These are phyloP conservation scores for Pseudocercospora cruenta DNA, from an alignment of 2,329 filamentous ascomycete genomes.

Conservation along the genomic window DNA sequence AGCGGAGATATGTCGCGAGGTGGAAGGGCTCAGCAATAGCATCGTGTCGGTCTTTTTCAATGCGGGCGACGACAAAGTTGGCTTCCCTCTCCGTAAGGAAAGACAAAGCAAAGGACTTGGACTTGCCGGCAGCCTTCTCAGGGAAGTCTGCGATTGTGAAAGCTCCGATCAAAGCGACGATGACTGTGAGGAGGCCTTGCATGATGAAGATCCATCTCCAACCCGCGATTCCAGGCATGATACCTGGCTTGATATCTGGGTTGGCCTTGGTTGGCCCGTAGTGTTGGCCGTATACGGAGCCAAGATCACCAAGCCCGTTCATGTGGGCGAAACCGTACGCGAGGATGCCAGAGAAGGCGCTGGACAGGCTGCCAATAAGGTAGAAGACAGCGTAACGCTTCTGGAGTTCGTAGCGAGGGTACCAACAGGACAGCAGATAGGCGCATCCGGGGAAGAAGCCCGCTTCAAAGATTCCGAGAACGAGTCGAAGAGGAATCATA, in stretches of 20 bases:
- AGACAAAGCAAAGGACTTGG: conserved; percentile 37
- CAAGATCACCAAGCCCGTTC: conserved; percentile 52
- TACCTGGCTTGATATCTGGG: conserved; percentile 28
- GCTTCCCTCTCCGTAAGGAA: conserved; percentile 54
- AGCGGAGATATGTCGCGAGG: conserved; percentile 38
- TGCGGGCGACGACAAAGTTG: conserved; percentile 54
- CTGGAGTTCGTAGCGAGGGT: conserved; percentile 42
- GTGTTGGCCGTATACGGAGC: conserved; percentile 37
- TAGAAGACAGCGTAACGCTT: conserved; percentile 53
- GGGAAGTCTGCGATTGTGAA: conserved; percentile 51
- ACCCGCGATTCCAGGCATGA: conserved; percentile 44
- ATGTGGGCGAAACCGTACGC: conserved; percentile 42
- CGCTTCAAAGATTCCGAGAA: conserved; percentile 67
- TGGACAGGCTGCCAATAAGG: conserved; percentile 53
- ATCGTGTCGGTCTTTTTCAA: conserved; percentile 59
- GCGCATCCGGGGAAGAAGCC: conserved; percentile 60
- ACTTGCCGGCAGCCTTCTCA: conserved; percentile 45
- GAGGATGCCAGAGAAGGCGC: conserved; percentile 53
- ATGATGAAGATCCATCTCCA: conserved; percentile 54
- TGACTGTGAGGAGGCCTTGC: conserved; percentile 46
- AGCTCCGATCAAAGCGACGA: conserved; percentile 46
- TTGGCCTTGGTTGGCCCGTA: conserved; percentile 37
- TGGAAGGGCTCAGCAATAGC: conserved; percentile 54
- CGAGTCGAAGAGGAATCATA: conserved; percentile 59
- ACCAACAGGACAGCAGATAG: conserved; percentile 65